phyloP scores from a whole-genome alignment of 2,329 filamentous ascomycete genomes.

The Alternaria sp. region DNA sequence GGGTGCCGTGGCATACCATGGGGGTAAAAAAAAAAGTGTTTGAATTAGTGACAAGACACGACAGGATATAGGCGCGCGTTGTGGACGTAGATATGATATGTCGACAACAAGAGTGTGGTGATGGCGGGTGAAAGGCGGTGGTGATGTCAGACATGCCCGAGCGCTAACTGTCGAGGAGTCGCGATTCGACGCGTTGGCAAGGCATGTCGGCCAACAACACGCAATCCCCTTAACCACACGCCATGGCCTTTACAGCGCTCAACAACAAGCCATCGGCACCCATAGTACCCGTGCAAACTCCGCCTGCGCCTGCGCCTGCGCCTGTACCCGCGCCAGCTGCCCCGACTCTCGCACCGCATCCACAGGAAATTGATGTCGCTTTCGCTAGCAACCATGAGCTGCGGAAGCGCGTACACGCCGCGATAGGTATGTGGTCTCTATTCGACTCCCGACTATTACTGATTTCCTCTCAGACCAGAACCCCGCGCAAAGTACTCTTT shows the following conservation, averaged over 20 bases:
- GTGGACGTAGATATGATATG: background rate
- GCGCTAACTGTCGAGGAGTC: constrained; percentile 21
- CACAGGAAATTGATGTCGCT: constrained; percentile 44
- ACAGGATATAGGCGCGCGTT: no score
- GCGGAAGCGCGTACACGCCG: constrained; percentile 49
- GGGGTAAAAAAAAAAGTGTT: no score
- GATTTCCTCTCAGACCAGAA: constrained; percentile 35
- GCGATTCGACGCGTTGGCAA: constrained; percentile 21
- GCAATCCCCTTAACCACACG: constrained; percentile 8
- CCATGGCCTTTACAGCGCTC: constrained; percentile 36
- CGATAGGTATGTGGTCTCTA: constrained; percentile 38
- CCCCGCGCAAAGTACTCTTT: constrained; percentile 43
- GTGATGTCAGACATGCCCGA: constrained; percentile 19
- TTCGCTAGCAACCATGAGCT: constrained; percentile 47
- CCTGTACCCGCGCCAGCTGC: constrained; percentile 1
- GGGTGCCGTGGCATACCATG: background rate
- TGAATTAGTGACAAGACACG: background rate
- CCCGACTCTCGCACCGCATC: constrained; percentile 23
- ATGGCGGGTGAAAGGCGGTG: background rate
- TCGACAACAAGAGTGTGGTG: background rate
- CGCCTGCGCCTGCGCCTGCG: background rate
- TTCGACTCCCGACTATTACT: background rate
- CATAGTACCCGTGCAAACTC: constrained; percentile 11
- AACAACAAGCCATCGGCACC: constrained; percentile 25
- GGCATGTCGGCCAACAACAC: constrained; percentile 14